Evolutionary conservation across 495 filamentous ascomycete species (phyloP).

Genomic region (Bombardia bombarda): DNA sequence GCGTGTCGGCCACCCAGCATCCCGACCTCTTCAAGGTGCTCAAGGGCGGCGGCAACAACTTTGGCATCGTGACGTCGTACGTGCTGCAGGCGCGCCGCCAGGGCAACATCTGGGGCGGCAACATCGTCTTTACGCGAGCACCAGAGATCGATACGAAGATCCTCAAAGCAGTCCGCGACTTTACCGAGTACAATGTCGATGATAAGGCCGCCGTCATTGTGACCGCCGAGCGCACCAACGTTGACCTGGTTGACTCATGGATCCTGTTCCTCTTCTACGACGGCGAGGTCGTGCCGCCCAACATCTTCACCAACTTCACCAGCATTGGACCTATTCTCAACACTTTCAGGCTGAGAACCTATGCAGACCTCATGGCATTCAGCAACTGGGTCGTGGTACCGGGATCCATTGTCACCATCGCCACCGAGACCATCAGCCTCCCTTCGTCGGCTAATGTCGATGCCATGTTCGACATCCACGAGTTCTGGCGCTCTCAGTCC

Average conservation of each 20-base stretch:
- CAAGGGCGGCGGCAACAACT: slow-evolving; percentile 43
- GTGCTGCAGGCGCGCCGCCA: slow-evolving; percentile 39
- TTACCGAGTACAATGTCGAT: slow-evolving; percentile 48
- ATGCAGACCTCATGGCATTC: slow-evolving; percentile 39
- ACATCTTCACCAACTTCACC: slow-evolving; percentile 49
- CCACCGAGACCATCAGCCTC: slow-evolving; percentile 49
- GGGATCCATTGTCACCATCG: slow-evolving; percentile 45
- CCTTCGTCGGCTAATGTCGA: slow-evolving; percentile 32
- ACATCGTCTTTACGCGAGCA: slow-evolving; percentile 37
- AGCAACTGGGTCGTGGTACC: slow-evolving; percentile 32
- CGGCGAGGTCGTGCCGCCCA: slow-evolving; percentile 43
- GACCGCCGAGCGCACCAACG: slow-evolving; percentile 41
- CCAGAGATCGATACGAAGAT: slow-evolving; percentile 33
- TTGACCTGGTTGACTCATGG: slow-evolving; percentile 42
- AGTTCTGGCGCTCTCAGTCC: slow-evolving; percentile 43
- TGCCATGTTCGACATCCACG: slow-evolving; percentile 38
- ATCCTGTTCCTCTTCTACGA: slow-evolving; percentile 59
- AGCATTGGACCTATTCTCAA: slow-evolving; percentile 39
- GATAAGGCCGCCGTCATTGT: slow-evolving; percentile 48
- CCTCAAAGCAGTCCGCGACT: slow-evolving; percentile 45
- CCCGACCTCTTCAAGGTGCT: slow-evolving; percentile 36
- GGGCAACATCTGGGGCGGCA: slow-evolving; percentile 47
- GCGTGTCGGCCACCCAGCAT: slow-evolving; percentile 32
- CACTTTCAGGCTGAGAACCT: slow-evolving; percentile 43
- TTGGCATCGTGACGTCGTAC: slow-evolving; percentile 44